phyloP scores from a whole-genome alignment of 192 early-diverging fungal species.

The Coemansia sp. region DNA sequence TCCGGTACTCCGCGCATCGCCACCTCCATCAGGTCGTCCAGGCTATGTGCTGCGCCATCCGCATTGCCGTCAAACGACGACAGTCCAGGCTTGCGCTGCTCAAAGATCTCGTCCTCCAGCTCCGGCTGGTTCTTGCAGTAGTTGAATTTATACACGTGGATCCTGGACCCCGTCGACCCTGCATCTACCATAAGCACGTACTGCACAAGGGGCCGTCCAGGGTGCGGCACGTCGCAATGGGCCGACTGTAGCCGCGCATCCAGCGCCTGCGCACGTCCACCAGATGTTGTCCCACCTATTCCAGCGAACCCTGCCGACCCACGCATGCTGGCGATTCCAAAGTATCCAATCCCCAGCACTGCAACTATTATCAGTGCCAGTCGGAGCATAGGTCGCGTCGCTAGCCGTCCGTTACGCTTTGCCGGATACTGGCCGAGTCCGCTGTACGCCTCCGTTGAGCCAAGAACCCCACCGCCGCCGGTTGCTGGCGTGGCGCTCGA shows the following conservation, averaged over 20 bases:
- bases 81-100: slow-evolving; percentile 81
- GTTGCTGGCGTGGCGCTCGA: neutral
- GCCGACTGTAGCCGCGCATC: slow-evolving; percentile 54
- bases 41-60: slow-evolving; percentile 72
- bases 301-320: neutral
- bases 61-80: slow-evolving; percentile 71
- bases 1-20: slow-evolving; percentile 76
- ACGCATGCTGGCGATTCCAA: slow-evolving; percentile 19
- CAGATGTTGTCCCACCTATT: neutral
- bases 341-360: slow-evolving; percentile 21
- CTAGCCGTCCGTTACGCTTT: slow-evolving; percentile 24
- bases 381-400: slow-evolving; percentile 20
- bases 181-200: slow-evolving; percentile 96
- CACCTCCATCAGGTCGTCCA: slow-evolving; percentile 74
- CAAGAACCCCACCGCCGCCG: neutral
- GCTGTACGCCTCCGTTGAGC: slow-evolving; percentile 20
- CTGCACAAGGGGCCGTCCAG: slow-evolving; percentile 74
- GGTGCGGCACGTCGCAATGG: slow-evolving; percentile 63
- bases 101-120: slow-evolving; percentile 89
- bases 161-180: slow-evolving; percentile 94
- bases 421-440: slow-evolving; percentile 45
- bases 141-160: slow-evolving; percentile 97
- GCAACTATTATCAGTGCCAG: slow-evolving; percentile 15
- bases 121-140: slow-evolving; percentile 81
- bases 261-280: neutral